A percentile compares a stretch with the other conserved stretches of the same genome.
Evolutionary conservation across 2,329 filamentous ascomycete species (phyloP).

Genomic region (Alternaria sp.): DNA sequence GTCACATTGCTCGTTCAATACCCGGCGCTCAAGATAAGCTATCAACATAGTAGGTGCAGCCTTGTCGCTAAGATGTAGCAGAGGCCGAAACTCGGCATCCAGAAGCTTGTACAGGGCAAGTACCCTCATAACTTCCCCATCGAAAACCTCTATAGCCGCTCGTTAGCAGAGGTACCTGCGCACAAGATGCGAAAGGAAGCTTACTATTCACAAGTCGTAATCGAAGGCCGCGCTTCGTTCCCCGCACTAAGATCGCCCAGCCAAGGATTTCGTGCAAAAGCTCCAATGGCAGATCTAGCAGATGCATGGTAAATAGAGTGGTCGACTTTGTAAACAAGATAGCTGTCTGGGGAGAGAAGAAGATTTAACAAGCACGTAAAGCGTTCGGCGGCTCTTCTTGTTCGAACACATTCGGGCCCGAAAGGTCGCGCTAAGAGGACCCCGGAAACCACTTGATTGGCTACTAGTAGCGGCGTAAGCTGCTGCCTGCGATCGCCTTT

Average conservation of each 20-base stretch:
- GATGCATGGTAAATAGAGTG: not conserved
- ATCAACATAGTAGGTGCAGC: not conserved
- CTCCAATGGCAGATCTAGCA: not conserved
- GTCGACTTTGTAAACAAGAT: not conserved
- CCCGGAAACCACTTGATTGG: not conserved
- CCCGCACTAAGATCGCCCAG: not conserved
- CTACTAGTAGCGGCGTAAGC: not conserved
- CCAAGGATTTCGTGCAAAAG: not conserved
- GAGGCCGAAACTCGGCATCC: not conserved
- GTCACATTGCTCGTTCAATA: not conserved
- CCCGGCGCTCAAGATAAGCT: not conserved
- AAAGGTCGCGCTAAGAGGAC: not conserved
- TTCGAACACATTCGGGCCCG: not conserved
- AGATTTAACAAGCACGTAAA: not conserved
- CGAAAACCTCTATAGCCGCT: not conserved
- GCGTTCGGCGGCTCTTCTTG: not conserved
- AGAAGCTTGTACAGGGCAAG: not conserved
- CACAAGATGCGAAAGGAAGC: not conserved
- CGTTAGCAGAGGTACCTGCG: not conserved
- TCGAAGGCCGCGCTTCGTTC: not conserved
- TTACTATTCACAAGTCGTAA: not conserved
- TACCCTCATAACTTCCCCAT: not conserved
- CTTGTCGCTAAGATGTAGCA: not conserved
- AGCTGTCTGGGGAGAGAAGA: rapidly evolving
- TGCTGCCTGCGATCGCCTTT: not conserved